Conservation (phyloP, 2,329 filamentous ascomycete genomes). For the Sclerotinia subarctica region DNA sequence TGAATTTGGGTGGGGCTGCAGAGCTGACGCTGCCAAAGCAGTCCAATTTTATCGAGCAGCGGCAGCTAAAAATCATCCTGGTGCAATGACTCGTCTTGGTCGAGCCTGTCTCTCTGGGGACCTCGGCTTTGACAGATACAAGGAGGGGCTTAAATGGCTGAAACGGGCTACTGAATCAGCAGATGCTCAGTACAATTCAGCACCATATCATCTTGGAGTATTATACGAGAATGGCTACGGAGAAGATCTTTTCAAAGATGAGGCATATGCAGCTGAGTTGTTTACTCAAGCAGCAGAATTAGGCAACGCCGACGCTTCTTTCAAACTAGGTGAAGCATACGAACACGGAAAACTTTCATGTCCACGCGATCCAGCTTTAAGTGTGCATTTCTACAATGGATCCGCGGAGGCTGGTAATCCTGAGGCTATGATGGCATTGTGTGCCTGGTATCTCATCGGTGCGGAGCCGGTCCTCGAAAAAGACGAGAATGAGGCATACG, state of each 20-base stretch:
- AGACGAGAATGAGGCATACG: conserved; percentile 93
- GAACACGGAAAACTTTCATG: conserved; percentile 87
- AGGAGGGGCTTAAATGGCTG: conserved; percentile 93
- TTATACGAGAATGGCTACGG: conserved; percentile 93
- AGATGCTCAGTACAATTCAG: conserved; percentile 86
- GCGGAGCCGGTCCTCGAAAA: conserved; percentile 89
- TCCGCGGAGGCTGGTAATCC: conserved; percentile 83
- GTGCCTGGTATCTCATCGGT: conserved; percentile 97
- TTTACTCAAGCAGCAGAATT: conserved; percentile 93
- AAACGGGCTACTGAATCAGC: conserved; percentile 89
- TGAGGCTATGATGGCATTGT: conserved; percentile 94
- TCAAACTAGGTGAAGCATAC: conserved; percentile 91
- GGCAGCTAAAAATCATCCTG: conserved; percentile 90
- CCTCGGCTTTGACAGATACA: conserved; percentile 78
- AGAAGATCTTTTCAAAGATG: conserved; percentile 89
- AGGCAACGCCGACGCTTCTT: conserved; percentile 81
- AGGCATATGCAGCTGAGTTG: conserved; percentile 84
- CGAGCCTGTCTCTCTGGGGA: conserved; percentile 88
- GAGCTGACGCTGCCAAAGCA: conserved; percentile 85
- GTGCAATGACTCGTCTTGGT: conserved; percentile 88
- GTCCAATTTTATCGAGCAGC: conserved; percentile 89
- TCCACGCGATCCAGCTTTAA: conserved; percentile 85
- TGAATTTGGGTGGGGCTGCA: conserved; percentile 96
- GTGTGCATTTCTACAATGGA: conserved; percentile 94
- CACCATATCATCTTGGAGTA: conserved; percentile 84